phyloP scores from a whole-genome alignment of 1,284 basidiomycete genomes.

The Leccinum pachyderme region DNA sequence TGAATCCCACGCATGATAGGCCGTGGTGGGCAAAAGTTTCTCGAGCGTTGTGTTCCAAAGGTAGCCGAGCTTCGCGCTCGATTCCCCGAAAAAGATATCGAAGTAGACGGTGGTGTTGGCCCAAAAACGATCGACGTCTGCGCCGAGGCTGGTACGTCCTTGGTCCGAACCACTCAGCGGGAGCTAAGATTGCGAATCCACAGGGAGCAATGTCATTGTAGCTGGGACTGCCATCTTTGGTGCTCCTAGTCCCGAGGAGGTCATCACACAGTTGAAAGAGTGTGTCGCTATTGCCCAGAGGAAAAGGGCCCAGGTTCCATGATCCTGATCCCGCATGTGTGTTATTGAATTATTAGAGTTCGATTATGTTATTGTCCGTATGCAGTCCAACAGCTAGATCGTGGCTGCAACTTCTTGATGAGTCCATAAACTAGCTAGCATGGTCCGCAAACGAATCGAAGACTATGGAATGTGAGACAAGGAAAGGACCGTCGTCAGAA shows the following conservation, averaged over 20 bases:
- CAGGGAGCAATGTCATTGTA: slow-evolving; percentile 97
- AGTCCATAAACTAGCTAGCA: slow-evolving; percentile 15
- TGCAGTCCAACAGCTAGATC: slow-evolving; percentile 18
- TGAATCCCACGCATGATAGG: slow-evolving; percentile 42
- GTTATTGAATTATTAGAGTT: slow-evolving; percentile 25
- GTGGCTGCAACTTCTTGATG: slow-evolving; percentile 3
- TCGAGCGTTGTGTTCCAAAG: slow-evolving; percentile 90
- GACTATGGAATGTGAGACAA: slow-evolving; percentile 21
- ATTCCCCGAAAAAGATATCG: slow-evolving; percentile 91
- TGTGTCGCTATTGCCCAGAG: slow-evolving; percentile 71
- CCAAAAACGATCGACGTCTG: slow-evolving; percentile 89
- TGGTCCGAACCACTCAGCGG: neutral
- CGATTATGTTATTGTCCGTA: slow-evolving; percentile 27
- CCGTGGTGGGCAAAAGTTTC: slow-evolving; percentile 95
- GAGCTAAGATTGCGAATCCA: neutral
- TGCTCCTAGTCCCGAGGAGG: slow-evolving; percentile 73
- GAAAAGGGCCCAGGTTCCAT: slow-evolving; percentile 32
- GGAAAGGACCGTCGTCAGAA: slow-evolving; percentile 26
- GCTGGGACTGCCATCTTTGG: slow-evolving; percentile 97
- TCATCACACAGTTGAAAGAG: slow-evolving; percentile 73
- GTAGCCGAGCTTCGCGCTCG: slow-evolving; percentile 88
- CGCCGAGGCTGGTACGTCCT: slow-evolving; percentile 78
- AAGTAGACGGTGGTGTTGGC: slow-evolving; percentile 97
- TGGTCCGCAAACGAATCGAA: slow-evolving; percentile 16
- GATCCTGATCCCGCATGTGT: neutral